These are phyloP conservation scores for Rosellinia necatrix DNA, from an alignment of 2,329 filamentous ascomycete species.

Conservation along the genomic window DNA sequence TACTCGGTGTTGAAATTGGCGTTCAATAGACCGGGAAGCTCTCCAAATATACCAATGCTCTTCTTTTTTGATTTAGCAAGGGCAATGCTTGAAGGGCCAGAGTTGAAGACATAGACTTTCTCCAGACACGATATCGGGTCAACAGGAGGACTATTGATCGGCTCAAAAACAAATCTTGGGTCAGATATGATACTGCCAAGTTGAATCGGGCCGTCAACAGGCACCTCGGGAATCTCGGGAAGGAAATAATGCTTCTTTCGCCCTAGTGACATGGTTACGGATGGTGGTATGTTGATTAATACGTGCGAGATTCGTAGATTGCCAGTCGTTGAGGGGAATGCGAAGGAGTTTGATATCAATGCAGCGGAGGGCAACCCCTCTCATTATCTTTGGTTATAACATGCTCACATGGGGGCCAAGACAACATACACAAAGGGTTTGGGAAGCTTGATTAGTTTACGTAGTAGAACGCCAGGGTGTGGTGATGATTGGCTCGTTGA, in stretches of 20 bases:
- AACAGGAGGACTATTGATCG: slow-evolving; percentile 1
- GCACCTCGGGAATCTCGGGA: slow-evolving; percentile 7
- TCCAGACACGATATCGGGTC: slow-evolving; percentile 1
- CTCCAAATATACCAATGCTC: slow-evolving; percentile 8
- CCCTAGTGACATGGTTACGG: background rate
- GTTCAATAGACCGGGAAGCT: slow-evolving; percentile 2
- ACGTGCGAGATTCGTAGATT: background rate
- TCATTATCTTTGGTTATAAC: background rate
- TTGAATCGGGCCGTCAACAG: slow-evolving; percentile 8
- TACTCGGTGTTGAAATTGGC: slow-evolving; percentile 1
- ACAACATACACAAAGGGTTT: background rate
- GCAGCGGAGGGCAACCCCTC: background rate
- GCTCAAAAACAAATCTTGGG: slow-evolving; percentile 6
- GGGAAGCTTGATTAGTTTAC: background rate
- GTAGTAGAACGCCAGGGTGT: background rate
- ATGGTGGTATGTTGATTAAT: background rate
- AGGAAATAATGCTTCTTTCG: slow-evolving; percentile 17
- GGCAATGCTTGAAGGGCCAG: slow-evolving; percentile 1
- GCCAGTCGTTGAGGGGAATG: background rate
- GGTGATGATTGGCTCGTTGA: background rate
- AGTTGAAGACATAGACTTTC: slow-evolving; percentile 14
- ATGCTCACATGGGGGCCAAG: background rate
- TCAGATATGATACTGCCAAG: slow-evolving; percentile 6
- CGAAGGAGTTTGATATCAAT: background rate
- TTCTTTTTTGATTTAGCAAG: slow-evolving; percentile 2